A percentile compares a stretch with the other conserved stretches of the same genome.
phyloP scores from a whole-genome alignment of 164 flowering plant genomes.

The Sextonia rubra region DNA sequence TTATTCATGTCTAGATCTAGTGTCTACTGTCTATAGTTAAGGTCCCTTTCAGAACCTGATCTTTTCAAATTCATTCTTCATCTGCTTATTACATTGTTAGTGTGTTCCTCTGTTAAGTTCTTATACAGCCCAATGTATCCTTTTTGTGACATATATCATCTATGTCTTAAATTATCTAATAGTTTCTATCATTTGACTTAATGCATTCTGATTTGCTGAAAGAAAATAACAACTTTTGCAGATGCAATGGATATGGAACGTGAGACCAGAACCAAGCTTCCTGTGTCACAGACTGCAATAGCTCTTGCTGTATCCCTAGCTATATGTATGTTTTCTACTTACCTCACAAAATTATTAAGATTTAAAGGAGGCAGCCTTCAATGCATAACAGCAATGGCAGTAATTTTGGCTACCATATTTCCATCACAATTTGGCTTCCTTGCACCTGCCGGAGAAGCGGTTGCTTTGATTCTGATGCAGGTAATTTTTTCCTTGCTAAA shows the following conservation, averaged over 20 bases:
- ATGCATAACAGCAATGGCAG: constrained; percentile 56
- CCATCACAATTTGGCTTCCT: constrained; percentile 52
- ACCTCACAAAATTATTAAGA: constrained; percentile 30
- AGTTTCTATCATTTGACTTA: background rate
- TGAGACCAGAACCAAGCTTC: constrained; percentile 31
- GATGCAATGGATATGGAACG: constrained; percentile 33
- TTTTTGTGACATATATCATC: background rate
- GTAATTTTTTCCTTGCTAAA: constrained; percentile 22
- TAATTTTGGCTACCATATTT: constrained; percentile 60
- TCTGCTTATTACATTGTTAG: too few species aligned
- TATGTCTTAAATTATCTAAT: too few species aligned
- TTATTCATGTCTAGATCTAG: too few species aligned
- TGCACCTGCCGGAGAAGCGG: constrained; percentile 76
- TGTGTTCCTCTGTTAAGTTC: background rate
- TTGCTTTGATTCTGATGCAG: constrained; percentile 77
- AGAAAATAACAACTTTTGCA: constrained; percentile 23
- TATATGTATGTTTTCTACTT: constrained; percentile 55
- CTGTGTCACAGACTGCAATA: constrained; percentile 59
- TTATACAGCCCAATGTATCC: background rate
- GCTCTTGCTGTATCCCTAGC: constrained; percentile 67
- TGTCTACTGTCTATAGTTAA: too few species aligned
- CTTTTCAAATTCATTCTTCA: too few species aligned
- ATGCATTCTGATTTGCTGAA: background rate
- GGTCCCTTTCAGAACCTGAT: too few species aligned
- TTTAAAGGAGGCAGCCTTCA: constrained; percentile 69